phyloP scores from a whole-genome alignment of 805 yeast genomes.

The Kluyveromyces dobzhanskii region DNA sequence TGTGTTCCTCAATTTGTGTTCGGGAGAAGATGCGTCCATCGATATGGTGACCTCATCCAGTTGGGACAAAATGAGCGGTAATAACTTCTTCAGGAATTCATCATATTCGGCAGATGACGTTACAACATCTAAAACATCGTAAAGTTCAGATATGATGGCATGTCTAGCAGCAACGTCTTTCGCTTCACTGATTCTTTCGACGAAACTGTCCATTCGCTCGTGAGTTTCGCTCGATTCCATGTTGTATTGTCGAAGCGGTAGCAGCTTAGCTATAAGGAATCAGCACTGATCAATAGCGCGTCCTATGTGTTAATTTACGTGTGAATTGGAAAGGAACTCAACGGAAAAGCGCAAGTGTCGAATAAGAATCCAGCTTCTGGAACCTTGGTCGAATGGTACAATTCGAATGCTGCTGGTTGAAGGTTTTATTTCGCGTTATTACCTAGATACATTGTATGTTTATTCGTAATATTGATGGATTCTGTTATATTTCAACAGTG shows the following conservation, averaged over 20 bases:
- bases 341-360: too few species aligned
- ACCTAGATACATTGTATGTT: too few species aligned
- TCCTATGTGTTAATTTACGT: too few species aligned
- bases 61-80: conserved; percentile 61
- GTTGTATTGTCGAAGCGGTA: background rate
- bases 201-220: conserved; percentile 59
- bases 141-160: conserved; percentile 66
- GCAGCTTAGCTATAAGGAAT: background rate
- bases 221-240: conserved; percentile 1
- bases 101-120: conserved; percentile 78
- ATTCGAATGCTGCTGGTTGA: too few species aligned
- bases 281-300: too few species aligned
- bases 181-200: conserved; percentile 48
- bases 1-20: conserved; percentile 69
- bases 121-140: conserved; percentile 81
- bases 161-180: conserved; percentile 54
- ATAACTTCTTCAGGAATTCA: conserved; percentile 54
- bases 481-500: too few species aligned
- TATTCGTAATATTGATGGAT: too few species aligned
- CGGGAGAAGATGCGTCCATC: conserved; percentile 55
- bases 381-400: too few species aligned
- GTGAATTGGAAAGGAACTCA: too few species aligned
- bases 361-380: too few species aligned
- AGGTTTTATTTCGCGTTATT: too few species aligned
- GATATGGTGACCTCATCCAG: conserved; percentile 66